A percentile compares a stretch with the other conserved stretches of the same genome.
Conservation (phyloP, 345 rosid genomes). For the Sisymbrium altissimum region DNA sequence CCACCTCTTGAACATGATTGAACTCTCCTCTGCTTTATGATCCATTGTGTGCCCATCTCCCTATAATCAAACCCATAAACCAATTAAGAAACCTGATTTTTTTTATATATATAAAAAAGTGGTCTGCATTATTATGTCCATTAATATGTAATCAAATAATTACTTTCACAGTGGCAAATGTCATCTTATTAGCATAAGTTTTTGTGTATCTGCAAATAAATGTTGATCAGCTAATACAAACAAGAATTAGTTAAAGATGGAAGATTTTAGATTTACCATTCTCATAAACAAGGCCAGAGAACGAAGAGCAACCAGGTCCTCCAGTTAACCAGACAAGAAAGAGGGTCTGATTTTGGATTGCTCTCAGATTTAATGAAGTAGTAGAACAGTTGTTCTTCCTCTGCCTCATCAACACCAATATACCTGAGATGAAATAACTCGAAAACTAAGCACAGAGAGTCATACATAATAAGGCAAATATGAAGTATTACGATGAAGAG, state of each 20-base stretch:
- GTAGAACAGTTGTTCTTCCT: constrained; percentile 29
- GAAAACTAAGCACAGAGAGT: neutral
- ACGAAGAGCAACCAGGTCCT: constrained; percentile 43
- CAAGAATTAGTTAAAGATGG: neutral
- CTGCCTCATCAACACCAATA: constrained; percentile 24
- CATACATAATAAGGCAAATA: neutral
- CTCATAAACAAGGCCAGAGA: constrained; percentile 28
- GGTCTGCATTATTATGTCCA: neutral
- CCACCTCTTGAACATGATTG: constrained; percentile 41
- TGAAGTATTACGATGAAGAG: neutral
- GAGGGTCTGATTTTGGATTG: constrained; percentile 24
- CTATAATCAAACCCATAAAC: constrained; percentile 28
- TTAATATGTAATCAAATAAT: neutral
- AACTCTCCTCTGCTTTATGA: constrained; percentile 41
- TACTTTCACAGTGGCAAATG: constrained; percentile 69
- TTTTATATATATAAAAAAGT: too few relatives aligned
- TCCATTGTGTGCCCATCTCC: constrained; percentile 62
- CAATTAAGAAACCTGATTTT: neutral
- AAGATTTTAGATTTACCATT: neutral
- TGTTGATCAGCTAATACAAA: neutral
- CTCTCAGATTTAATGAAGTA: constrained; percentile 36
- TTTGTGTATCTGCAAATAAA: too few relatives aligned
- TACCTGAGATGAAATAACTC: constrained; percentile 15
- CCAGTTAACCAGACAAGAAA: constrained; percentile 31
- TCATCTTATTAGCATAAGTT: constrained; percentile 51